These are phyloP conservation scores for Suillus placidus DNA, from an alignment of 768 basidiomycete species.

Conservation along the genomic window DNA sequence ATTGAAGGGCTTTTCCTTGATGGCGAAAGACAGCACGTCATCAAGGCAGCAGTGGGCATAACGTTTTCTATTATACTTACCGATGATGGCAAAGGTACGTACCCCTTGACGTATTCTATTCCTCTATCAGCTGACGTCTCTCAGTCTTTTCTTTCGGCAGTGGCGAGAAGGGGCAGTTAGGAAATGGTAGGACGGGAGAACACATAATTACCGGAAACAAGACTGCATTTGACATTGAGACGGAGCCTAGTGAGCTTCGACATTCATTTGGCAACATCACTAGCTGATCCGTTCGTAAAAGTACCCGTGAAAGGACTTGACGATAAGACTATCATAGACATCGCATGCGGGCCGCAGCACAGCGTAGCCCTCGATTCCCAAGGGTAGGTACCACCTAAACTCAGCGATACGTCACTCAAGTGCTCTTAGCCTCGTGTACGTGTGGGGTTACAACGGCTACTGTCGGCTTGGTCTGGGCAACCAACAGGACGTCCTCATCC, in stretches of 20 bases:
- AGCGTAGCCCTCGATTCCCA: conserved; percentile 77
- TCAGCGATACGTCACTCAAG: not conserved
- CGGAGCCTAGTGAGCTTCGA: conserved; percentile 55
- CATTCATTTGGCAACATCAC: conserved; percentile 6
- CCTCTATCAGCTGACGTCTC: conserved; percentile 7
- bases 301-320: conserved; percentile 77
- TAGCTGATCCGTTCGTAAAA: conserved; percentile 28
- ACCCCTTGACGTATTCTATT: not conserved
- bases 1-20: conserved; percentile 60
- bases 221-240: conserved; percentile 77
- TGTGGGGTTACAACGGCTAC: conserved; percentile 91
- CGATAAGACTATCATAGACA: conserved; percentile 76
- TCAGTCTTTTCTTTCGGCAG: conserved; percentile 89
- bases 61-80: conserved; percentile 85
- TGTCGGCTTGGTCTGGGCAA: conserved; percentile 88
- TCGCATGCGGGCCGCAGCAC: conserved; percentile 89
- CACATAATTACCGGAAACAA: conserved; percentile 86
- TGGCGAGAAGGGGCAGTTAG: conserved; percentile 90
- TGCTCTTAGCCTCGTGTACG: conserved; percentile 63
- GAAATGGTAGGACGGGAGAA: conserved; percentile 93
- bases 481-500: conserved; percentile 78
- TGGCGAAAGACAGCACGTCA: conserved; percentile 64
- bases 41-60: conserved; percentile 79
- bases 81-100: conserved; percentile 74
- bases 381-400: conserved; percentile 49